Conservation (phyloP, 1,139 yeast genomes). For the Komagataea norvegica region DNA sequence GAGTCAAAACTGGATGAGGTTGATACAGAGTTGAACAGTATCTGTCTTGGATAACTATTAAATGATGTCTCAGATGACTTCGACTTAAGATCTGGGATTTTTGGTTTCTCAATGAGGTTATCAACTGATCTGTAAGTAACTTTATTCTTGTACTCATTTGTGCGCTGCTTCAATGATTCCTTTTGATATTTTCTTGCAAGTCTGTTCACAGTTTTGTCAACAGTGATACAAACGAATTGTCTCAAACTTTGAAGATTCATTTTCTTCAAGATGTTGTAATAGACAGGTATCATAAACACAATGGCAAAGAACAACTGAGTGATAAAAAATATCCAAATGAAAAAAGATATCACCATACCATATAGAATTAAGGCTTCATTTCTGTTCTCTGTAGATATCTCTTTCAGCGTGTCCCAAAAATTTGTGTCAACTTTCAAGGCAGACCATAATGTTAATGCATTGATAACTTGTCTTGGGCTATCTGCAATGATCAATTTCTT, state of each 20-base stretch:
- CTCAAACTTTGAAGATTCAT: slow-evolving; percentile 41
- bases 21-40: neutral
- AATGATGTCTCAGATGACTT: slow-evolving; percentile 1
- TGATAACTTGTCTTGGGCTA: slow-evolving; percentile 84
- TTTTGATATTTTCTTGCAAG: slow-evolving; percentile 47
- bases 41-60: neutral
- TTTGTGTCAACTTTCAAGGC: slow-evolving; percentile 45
- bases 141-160: slow-evolving; percentile 1
- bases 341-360: slow-evolving; percentile 69
- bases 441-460: slow-evolving; percentile 65
- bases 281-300: slow-evolving; percentile 51
- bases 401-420: slow-evolving; percentile 48
- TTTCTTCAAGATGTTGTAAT: slow-evolving; percentile 38
- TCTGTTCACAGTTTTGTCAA: slow-evolving; percentile 49
- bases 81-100: slow-evolving; percentile 10
- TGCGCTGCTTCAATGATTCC: slow-evolving; percentile 22
- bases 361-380: slow-evolving; percentile 67
- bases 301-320: slow-evolving; percentile 55
- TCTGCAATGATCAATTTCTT: slow-evolving; percentile 66
- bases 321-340: slow-evolving; percentile 72
- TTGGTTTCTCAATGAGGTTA: slow-evolving; percentile 13
- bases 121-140: slow-evolving; percentile 2
- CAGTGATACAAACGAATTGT: slow-evolving; percentile 53
- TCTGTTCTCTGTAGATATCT: slow-evolving; percentile 56
- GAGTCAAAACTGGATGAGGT: slow-evolving; percentile 10